phyloP scores from a whole-genome alignment of 1,284 basidiomycete genomes.

The Naganishia sp. region DNA sequence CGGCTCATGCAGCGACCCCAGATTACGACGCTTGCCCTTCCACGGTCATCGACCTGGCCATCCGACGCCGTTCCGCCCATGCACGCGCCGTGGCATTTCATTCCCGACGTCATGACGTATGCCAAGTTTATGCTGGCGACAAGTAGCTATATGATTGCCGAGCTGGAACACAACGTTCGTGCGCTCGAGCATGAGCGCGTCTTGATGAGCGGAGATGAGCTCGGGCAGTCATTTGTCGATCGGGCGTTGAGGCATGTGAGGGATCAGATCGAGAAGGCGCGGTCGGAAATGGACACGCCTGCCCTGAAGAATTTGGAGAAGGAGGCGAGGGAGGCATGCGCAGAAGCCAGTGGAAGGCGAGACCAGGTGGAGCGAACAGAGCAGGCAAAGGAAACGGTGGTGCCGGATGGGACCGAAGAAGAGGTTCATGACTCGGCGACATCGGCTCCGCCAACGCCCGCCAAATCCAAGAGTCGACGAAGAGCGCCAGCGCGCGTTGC shows the following conservation, averaged over 20 bases:
- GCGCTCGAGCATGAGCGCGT: conserved; percentile 68
- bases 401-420: neutral
- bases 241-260: conserved; percentile 73
- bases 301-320: conserved; percentile 47
- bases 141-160: conserved; percentile 73
- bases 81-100: conserved; percentile 90
- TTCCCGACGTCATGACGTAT: conserved; percentile 85
- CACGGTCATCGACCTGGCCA: conserved; percentile 88
- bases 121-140: conserved; percentile 96
- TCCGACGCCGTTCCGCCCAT: conserved; percentile 80
- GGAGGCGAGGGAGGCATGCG: conserved; percentile 43
- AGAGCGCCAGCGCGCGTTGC: conserved; percentile 11
- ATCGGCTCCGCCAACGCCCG: conserved; percentile 33
- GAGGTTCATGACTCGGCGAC: neutral
- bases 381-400: conserved; percentile 30
- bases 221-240: conserved; percentile 77
- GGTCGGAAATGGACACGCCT: conserved; percentile 66
- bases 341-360: conserved; percentile 39
- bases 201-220: conserved; percentile 65
- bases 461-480: conserved; percentile 38
- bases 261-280: conserved; percentile 74
- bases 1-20: conserved; percentile 89
- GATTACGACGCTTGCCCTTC: conserved; percentile 92
- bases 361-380: conserved; percentile 46
- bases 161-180: conserved; percentile 72